Evolutionary conservation across 2,329 filamentous ascomycete species (phyloP), one percentile per base, ranked within the genome.

Genomic region (Pyricularia sp.): DNA sequence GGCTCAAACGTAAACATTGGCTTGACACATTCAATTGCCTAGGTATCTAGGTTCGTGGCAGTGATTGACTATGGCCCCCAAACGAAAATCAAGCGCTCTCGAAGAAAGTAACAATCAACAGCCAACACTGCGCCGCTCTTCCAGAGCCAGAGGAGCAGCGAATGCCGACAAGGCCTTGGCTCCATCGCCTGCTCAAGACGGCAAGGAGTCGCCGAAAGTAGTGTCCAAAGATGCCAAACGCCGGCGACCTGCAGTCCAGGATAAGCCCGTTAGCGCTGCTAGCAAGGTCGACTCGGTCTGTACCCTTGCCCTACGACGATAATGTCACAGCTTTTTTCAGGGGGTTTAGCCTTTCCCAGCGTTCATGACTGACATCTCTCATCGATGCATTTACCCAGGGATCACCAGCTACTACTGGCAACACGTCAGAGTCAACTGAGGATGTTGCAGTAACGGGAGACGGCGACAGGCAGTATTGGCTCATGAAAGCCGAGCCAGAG

Each of bases 401-500:
- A 55, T 55, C 42, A 55, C 17, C 17, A 20, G 42, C 42, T 55
- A n/a, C 20, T 55, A n/a, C 42, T n/a, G 20, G 42, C 3, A 55
- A 20, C 1, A 55, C 20, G n/a, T 55, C 42, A n/a, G 42, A n/a
- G 33, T 23, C 9, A n/a, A 30, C n/a, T 26, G 36, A 6, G 66
- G 17, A 23, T 64, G 25, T 10, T 33, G 17, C 3, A 14, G 9
- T 31, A 17, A 28, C 5, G 31, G 23, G n/a, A 1, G 23, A n/a
- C 58, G 66, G 31, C 25, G 73, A 69, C 6, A 76, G 70, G 69
- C 77, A 77, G 78, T 93, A 91, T 78, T 94, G 92, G 91, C 84
- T 95, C 36, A 86, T 95, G 85, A 95, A 94, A 80, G 92, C 92
- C 0, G 92, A 99, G 79, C 94, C 95, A 0, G 92, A 97, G 74